Evolutionary conservation across 2,329 filamentous ascomycete species (phyloP).

Genomic region (Colletotrichum tamarilloi): DNA sequence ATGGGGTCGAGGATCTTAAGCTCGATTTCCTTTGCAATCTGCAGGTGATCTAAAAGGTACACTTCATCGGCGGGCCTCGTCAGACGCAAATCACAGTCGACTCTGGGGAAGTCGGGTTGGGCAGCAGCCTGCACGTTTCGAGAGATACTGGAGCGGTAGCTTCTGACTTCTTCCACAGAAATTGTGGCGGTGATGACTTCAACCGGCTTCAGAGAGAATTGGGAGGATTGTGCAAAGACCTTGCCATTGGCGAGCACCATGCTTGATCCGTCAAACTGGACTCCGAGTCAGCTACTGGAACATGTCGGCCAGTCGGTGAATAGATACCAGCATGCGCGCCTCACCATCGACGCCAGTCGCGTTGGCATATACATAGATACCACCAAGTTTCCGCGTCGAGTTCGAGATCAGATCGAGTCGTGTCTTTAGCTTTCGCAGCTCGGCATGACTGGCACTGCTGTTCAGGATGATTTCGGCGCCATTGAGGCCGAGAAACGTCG

Average conservation of each 20-base stretch:
- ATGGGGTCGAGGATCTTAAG: constrained; percentile 40
- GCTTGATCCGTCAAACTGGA: constrained; percentile 68
- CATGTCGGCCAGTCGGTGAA: neutral
- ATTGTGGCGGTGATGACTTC: constrained; percentile 74
- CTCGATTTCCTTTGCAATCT: constrained; percentile 38
- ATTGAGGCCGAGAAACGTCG: neutral
- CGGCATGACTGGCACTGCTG: constrained; percentile 48
- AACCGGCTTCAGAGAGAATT: constrained; percentile 69
- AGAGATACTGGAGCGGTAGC: constrained; percentile 65
- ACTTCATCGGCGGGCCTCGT: constrained; percentile 38
- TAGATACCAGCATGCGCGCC: constrained; percentile 54
- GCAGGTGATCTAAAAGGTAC: constrained; percentile 41
- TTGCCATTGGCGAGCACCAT: constrained; percentile 71
- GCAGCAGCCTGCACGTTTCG: constrained; percentile 67
- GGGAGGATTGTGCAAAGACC: constrained; percentile 63
- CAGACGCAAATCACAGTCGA: constrained; percentile 41
- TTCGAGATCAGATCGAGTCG: constrained; percentile 74
- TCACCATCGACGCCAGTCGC: constrained; percentile 44
- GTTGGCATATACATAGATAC: constrained; percentile 63
- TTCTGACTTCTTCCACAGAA: constrained; percentile 77
- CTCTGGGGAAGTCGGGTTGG: constrained; percentile 39
- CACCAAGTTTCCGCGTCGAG: constrained; percentile 71
- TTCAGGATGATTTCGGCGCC: constrained; percentile 37
- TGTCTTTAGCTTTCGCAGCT: constrained; percentile 73
- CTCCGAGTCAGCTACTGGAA: neutral